phyloP scores from a whole-genome alignment of 768 basidiomycete species.

The Clavulina sp. region DNA sequence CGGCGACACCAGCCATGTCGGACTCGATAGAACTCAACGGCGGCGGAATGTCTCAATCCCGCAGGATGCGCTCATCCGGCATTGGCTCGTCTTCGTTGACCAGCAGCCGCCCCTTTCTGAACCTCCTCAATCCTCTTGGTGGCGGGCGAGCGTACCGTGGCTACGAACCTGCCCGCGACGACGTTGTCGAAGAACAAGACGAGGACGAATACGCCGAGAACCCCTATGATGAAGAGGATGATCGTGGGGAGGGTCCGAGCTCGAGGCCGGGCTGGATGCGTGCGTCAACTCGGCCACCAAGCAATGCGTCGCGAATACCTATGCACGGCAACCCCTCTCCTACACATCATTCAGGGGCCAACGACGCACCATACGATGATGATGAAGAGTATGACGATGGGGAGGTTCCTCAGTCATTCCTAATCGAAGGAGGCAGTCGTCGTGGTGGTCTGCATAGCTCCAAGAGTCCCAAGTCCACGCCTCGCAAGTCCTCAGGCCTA shows the following conservation, averaged over 20 bases:
- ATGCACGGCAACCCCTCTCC: not conserved
- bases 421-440: too few species aligned
- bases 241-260: conserved; percentile 1
- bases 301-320: not conserved
- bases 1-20: not conserved
- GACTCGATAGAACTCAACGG: not conserved
- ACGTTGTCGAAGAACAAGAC: conserved; percentile 54
- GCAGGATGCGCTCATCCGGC: not conserved
- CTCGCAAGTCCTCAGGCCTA: conserved; percentile 18
- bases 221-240: conserved; percentile 4
- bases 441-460: conserved; percentile 17
- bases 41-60: not conserved
- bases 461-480: conserved; percentile 4
- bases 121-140: conserved; percentile 60
- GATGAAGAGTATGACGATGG: conserved; percentile 37
- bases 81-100: not conserved
- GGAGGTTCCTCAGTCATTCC: conserved; percentile 71
- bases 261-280: not conserved
- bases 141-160: conserved; percentile 54
- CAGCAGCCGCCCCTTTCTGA: conserved; percentile 45
- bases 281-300: not conserved
- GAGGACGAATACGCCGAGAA: conserved; percentile 23
- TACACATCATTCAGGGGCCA: conserved; percentile 1
- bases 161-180: conserved; percentile 57
- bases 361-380: conserved; percentile 4